These are phyloP conservation scores for Neonectria hederae DNA, from an alignment of 2,329 filamentous ascomycete species.

Conservation along the genomic window DNA sequence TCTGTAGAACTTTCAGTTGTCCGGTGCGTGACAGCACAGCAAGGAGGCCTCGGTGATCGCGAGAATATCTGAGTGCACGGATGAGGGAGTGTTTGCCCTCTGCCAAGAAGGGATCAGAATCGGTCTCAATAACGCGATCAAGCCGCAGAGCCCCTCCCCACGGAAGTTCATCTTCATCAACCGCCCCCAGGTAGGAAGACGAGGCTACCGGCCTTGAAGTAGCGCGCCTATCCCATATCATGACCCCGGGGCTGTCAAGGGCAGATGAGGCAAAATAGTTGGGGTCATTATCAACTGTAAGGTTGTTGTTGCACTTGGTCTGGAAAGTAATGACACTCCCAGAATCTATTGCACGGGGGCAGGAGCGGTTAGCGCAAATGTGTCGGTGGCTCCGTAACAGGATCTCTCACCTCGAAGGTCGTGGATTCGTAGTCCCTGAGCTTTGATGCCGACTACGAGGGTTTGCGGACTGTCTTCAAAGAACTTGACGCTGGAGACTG, in stretches of 20 bases:
- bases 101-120: conserved; percentile 58
- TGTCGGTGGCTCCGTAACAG: neutral
- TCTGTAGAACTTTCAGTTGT: conserved; percentile 70
- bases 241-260: conserved; percentile 76
- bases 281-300: conserved; percentile 83
- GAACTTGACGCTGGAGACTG: conserved; percentile 85
- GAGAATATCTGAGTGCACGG: conserved; percentile 69
- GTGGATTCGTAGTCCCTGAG: conserved; percentile 78
- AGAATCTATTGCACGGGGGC: conserved; percentile 49
- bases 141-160: conserved; percentile 70
- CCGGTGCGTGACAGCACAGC: conserved; percentile 70
- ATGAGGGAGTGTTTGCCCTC: conserved; percentile 70
- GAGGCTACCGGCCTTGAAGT: conserved; percentile 62
- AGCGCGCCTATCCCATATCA: conserved; percentile 81
- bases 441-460: conserved; percentile 78
- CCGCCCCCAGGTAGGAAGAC: conserved; percentile 63
- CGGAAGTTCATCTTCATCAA: conserved; percentile 68
- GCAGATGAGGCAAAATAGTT: conserved; percentile 88
- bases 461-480: conserved; percentile 81
- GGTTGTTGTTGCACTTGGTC: conserved; percentile 74
- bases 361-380: neutral
- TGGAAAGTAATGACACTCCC: conserved; percentile 67
- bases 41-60: conserved; percentile 68
- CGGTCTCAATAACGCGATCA: conserved; percentile 65
- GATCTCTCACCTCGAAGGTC: conserved; percentile 74